Evolutionary conservation across 495 filamentous ascomycete genomes (phyloP).

Genomic region (Sordaria brevicollis): DNA sequence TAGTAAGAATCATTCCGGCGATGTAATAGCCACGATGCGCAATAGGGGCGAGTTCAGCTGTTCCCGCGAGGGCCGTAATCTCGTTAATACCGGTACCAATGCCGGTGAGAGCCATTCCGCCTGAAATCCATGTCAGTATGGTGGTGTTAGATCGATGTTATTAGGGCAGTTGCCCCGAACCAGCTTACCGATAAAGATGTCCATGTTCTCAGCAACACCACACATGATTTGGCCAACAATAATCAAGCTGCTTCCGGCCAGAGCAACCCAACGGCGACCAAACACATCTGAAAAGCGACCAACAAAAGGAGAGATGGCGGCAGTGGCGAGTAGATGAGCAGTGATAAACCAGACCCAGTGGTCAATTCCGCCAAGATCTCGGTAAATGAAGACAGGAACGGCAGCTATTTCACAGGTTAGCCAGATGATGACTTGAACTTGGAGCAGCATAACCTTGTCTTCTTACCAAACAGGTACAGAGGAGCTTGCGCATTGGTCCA

Average conservation of each 20-base stretch:
- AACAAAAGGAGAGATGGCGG: constrained; percentile 62
- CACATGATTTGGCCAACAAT: constrained; percentile 58
- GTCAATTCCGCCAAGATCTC: constrained; percentile 53
- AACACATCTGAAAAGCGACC: constrained; percentile 60
- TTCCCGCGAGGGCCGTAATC: constrained; percentile 33
- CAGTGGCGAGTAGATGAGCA: constrained; percentile 55
- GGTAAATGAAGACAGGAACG: constrained; percentile 40
- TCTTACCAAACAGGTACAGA: constrained; percentile 18
- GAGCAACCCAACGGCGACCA: constrained; percentile 57
- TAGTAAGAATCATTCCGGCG: constrained; percentile 55
- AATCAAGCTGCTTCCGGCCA: constrained; percentile 47
- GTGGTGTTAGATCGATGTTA: not conserved
- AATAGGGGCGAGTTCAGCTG: constrained; percentile 59
- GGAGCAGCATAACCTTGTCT: not conserved
- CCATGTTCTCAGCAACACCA: constrained; percentile 55
- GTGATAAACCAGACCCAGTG: constrained; percentile 68
- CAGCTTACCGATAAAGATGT: constrained; percentile 53
- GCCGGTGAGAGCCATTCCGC: constrained; percentile 11
- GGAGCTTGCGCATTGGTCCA: constrained; percentile 20
- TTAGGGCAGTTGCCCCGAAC: too few species aligned
- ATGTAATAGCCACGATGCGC: constrained; percentile 59
- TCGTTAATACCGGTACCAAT: constrained; percentile 10
- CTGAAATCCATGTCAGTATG: constrained; percentile 8
- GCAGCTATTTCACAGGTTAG: constrained; percentile 3
- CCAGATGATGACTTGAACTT: not conserved